Percentiles rank a stretch among this genome's conserved stretches.
Conservation (phyloP, 768 basidiomycete species). For the Podaxis mareebaensis region DNA sequence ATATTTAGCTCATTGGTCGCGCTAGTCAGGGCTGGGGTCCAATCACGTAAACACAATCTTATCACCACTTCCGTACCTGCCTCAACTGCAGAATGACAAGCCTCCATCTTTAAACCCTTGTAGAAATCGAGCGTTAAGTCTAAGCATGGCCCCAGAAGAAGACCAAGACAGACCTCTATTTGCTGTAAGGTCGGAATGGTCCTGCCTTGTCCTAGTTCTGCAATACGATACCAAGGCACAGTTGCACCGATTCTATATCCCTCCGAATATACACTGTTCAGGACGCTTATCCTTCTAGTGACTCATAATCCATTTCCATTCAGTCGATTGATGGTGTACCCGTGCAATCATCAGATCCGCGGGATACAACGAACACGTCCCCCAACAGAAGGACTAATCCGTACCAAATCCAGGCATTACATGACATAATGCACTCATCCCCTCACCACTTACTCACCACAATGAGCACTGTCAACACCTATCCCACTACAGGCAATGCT, state of each 20-base stretch:
- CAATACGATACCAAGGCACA: conserved; percentile 81
- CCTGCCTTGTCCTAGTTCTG: conserved; percentile 72
- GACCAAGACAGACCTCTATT: conserved; percentile 40
- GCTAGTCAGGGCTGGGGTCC: too few relatives aligned
- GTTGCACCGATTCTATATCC: conserved; percentile 93
- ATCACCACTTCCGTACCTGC: too few relatives aligned
- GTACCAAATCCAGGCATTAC: conserved; percentile 94
- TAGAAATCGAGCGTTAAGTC: not conserved
- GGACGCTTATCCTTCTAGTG: not conserved
- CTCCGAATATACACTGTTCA: conserved; percentile 68
- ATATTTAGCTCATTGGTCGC: too few relatives aligned
- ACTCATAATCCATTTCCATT: not conserved
- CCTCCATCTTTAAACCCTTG: not conserved
- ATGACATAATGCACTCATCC: conserved; percentile 75
- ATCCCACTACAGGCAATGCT: conserved; percentile 77
- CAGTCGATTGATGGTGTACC: conserved; percentile 53
- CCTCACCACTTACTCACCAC: not conserved
- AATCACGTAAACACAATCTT: not conserved
- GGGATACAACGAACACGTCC: conserved; percentile 79
- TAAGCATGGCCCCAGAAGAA: not conserved
- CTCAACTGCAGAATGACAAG: not conserved
- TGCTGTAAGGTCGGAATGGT: conserved; percentile 71
- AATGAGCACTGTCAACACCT: not conserved
- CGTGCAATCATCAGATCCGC: conserved; percentile 75
- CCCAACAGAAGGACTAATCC: conserved; percentile 89